Percentiles rank a stretch among this genome's conserved stretches.
Evolutionary conservation across 257 asterid species (phyloP).

Genomic region (Apocynum venetum): DNA sequence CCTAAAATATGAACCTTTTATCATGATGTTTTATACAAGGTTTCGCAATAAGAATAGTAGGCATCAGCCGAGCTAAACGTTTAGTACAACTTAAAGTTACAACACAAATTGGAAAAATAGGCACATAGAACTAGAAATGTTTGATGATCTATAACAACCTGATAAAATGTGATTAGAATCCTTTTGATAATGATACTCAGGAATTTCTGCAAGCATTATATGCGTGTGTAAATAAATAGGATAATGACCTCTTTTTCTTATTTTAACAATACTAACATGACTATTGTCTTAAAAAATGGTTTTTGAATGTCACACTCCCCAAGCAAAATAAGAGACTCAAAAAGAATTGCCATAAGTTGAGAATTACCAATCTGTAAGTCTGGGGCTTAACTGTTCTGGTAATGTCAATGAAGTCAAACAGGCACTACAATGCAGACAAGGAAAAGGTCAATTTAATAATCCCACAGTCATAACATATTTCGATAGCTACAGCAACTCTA

Average conservation of each 20-base stretch:
- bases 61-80: not conserved
- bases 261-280: not conserved
- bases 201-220: not conserved
- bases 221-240: not conserved
- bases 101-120: not conserved
- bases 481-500: constrained; percentile 21
- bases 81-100: not conserved
- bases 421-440: constrained; percentile 46
- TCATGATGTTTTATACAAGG: not conserved
- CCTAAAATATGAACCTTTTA: not conserved
- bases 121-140: too few species aligned
- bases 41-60: not conserved
- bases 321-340: not conserved
- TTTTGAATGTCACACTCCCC: not conserved
- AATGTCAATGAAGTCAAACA: constrained; percentile 81
- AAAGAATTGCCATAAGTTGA: not conserved
- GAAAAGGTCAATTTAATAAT: constrained; percentile 21
- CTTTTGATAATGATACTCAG: not conserved
- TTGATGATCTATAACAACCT: not conserved
- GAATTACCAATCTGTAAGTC: constrained; percentile 84
- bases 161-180: not conserved
- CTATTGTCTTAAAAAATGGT: not conserved
- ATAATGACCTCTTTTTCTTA: not conserved
- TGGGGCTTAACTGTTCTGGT: constrained; percentile 82
- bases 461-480: not conserved